Base-by-base conservation (phyloP, 2,329 filamentous ascomycete genomes). In the Phialocephala subalpina region DNA sequence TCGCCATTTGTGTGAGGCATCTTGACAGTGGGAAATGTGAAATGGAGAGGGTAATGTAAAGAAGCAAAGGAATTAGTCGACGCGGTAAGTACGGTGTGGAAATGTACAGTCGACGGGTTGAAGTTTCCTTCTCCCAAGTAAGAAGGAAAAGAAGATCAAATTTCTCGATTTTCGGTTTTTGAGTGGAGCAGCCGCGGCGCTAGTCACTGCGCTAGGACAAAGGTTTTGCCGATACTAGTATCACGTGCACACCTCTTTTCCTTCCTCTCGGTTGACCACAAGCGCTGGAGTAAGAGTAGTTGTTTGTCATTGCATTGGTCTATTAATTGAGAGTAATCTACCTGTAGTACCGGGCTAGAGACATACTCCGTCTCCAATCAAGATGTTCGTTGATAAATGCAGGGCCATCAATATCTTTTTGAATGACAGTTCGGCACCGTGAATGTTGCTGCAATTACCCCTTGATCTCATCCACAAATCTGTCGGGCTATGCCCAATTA, bases 1-100 rank as follows among this genome's bases (percentile, higher is more conserved):
- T 87, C 82, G 76, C 89, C 90, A 81, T 92, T 92, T 77, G 87
- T 82, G 76, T 89, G 84, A 80, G 92, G 87, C 93, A 96, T 96
- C 73, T 77, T 86, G 80, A 75, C 45, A 64, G 52, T 72, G 63
- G 68, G 74, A 74, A 73, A 71, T 72, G 57, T 71, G 67, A 67
- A 67, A 68, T 70, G 71, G 73, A 70, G 75, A 71, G 70, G 70
- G 69, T 62, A 72, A 58, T 33, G 27, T 18, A 63, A 62, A 57
- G 38, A n/a, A 38, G n/a, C 47, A 70, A 67, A 58, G 62, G 62
- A 69, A 72, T 76, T 75, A 77, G 76, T 80, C 81, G 79, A 82
- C 80, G 81, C 78, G 33, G 78, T 72, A 67, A 58, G 42, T 61
- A 72, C 73, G 77, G 75, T 68, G 76, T 74, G 70, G 73, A 80